A percentile compares a stretch with the other conserved stretches of the same genome.
Evolutionary conservation across 1,139 yeast species (phyloP).

Genomic region (Kurtzmaniella quercitrusa): DNA sequence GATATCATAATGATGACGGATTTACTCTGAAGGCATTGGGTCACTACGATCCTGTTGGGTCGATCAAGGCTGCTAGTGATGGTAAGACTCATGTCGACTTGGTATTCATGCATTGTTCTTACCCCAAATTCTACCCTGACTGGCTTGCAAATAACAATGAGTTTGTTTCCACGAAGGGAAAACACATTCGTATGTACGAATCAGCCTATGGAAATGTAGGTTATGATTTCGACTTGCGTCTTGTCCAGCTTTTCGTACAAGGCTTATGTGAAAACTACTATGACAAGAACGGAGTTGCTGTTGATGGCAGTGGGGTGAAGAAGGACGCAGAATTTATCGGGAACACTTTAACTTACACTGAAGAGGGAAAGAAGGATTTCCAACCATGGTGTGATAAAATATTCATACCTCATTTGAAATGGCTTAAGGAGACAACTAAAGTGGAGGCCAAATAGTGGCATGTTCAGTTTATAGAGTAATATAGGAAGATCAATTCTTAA

Average conservation of each 20-base stretch:
- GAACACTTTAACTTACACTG: conserved; percentile 25
- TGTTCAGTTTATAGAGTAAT: neutral
- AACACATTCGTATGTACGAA: conserved; percentile 46
- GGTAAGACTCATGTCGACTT: conserved; percentile 20
- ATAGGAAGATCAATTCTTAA: no score
- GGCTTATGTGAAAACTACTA: conserved; percentile 38
- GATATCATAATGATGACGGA: conserved; percentile 38
- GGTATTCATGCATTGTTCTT: conserved; percentile 57
- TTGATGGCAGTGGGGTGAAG: conserved; percentile 22
- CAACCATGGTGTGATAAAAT: conserved; percentile 31
- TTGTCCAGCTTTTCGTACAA: conserved; percentile 33
- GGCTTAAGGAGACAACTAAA: conserved; percentile 32
- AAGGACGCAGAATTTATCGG: conserved; percentile 32
- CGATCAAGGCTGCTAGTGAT: conserved; percentile 14
- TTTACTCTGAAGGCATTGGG: conserved; percentile 57
- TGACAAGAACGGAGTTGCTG: conserved; percentile 23
- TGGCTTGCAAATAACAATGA: conserved; percentile 47
- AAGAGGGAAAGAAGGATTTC: conserved; percentile 20
- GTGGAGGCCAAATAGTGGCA: neutral
- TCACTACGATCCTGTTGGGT: conserved; percentile 51
- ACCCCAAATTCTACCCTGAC: conserved; percentile 57
- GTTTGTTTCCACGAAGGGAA: conserved; percentile 31
- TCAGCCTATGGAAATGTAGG: conserved; percentile 39
- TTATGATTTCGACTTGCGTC: conserved; percentile 51
- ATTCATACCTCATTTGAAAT: conserved; percentile 34